phyloP scores from a whole-genome alignment of 2,329 filamentous ascomycete genomes.

The Macrophomina phaseolina region DNA sequence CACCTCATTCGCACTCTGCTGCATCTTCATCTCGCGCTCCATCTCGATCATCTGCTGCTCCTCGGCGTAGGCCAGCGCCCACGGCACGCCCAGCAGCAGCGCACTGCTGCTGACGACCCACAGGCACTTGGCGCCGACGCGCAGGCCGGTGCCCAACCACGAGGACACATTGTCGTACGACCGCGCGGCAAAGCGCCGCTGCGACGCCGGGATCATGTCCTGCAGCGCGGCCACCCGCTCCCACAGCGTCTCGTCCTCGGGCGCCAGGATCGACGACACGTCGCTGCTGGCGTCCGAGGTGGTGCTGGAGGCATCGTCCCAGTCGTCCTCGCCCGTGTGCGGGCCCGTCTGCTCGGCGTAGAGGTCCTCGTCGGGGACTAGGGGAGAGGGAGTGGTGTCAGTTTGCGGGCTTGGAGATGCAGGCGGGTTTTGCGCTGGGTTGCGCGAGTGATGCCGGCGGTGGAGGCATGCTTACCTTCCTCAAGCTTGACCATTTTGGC shows the following conservation, averaged over 20 bases:
- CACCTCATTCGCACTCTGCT: conserved; percentile 85
- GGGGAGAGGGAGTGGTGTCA: not conserved
- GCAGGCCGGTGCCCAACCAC: conserved; percentile 65
- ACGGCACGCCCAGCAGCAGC: conserved; percentile 88
- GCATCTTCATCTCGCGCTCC: conserved; percentile 97
- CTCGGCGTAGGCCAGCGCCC: conserved; percentile 89
- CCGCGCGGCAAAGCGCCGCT: conserved; percentile 49
- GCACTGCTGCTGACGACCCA: conserved; percentile 92
- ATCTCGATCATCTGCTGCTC: conserved; percentile 97
- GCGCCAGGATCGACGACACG: conserved; percentile 20
- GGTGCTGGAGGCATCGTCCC: conserved; percentile 76
- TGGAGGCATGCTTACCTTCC: conserved; percentile 56
- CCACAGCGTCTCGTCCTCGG: conserved; percentile 42
- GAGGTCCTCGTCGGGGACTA: conserved; percentile 93
- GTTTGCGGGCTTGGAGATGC: not conserved
- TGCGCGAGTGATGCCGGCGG: not conserved
- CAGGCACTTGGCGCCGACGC: conserved; percentile 81
- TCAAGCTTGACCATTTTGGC: conserved; percentile 90
- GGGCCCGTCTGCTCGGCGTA: conserved; percentile 71
- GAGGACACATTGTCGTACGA: conserved; percentile 58
- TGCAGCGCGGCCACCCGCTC: conserved; percentile 51
- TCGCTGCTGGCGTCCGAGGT: conserved; percentile 53
- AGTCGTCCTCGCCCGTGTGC: conserved; percentile 73
- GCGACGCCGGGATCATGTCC: conserved; percentile 52
- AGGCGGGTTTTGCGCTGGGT: not conserved